Evolutionary conservation across 1,139 yeast species (phyloP).

Genomic region (Blastobotrys ciferrii): DNA sequence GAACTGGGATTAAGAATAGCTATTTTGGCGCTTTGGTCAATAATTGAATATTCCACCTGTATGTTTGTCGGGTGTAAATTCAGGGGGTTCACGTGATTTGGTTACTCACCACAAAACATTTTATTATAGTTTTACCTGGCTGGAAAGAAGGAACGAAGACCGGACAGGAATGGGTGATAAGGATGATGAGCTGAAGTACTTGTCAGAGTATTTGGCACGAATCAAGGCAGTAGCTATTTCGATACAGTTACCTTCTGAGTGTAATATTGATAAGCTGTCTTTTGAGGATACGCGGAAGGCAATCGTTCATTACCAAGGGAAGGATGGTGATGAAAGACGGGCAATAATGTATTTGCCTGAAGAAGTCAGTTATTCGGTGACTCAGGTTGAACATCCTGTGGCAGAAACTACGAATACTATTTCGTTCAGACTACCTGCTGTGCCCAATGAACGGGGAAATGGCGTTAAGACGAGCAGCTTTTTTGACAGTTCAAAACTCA

Average conservation of each 20-base stretch:
- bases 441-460: constrained; percentile 20
- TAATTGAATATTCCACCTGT: no score
- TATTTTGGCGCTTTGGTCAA: no score
- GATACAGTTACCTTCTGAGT: constrained; percentile 24
- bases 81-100: no score
- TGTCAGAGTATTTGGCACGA: constrained; percentile 38
- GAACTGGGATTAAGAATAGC: no score
- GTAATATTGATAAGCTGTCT: constrained; percentile 18
- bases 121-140: no score
- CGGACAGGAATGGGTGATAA: neutral
- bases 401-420: constrained; percentile 15
- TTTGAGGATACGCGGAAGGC: constrained; percentile 22
- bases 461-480: constrained; percentile 8
- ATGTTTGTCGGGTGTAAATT: no score
- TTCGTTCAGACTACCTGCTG: constrained; percentile 28
- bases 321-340: neutral
- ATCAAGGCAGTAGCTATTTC: constrained; percentile 31
- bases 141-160: neutral
- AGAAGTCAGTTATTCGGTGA: constrained; percentile 24
- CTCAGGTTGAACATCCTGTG: constrained; percentile 17
- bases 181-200: constrained; percentile 3
- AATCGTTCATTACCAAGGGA: constrained; percentile 17
- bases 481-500: constrained; percentile 16
- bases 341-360: constrained; percentile 24
- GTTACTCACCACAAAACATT: neutral